Conservation (phyloP, 2,329 filamentous ascomycete species). For the Sporothrix globosa region DNA sequence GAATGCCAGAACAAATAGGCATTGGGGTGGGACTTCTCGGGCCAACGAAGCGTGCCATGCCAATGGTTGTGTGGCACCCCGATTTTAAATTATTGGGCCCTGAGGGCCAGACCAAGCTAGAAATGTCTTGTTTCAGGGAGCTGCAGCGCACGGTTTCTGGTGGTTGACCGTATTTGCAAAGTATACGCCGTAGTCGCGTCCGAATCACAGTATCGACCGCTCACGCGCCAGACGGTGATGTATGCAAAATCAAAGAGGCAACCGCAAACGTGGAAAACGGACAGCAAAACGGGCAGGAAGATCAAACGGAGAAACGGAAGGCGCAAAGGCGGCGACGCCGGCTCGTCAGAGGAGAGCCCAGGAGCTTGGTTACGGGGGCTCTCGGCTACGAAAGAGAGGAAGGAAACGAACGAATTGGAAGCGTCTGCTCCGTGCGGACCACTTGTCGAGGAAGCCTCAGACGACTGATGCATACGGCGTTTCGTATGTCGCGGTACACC, state of each 20-base stretch:
- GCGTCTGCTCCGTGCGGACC: not conserved
- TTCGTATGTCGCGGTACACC: slow-evolving; percentile 31
- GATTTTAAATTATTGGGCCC: slow-evolving; percentile 31
- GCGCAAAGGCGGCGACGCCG: slow-evolving; percentile 19
- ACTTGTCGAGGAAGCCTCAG: not conserved
- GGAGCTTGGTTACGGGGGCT: slow-evolving; percentile 12
- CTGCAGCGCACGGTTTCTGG: slow-evolving; percentile 24
- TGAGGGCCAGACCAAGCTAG: slow-evolving; percentile 16
- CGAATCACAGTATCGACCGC: no score
- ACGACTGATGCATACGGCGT: slow-evolving; percentile 33
- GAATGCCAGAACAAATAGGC: slow-evolving; percentile 14
- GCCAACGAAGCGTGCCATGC: slow-evolving; percentile 16
- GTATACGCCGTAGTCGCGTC: not conserved
- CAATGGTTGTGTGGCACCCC: slow-evolving; percentile 32
- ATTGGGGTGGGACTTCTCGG: slow-evolving; percentile 28
- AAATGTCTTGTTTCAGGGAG: slow-evolving; percentile 34
- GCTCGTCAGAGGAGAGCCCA: slow-evolving; percentile 9
- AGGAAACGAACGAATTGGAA: slow-evolving; percentile 13
- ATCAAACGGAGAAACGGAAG: slow-evolving; percentile 25
- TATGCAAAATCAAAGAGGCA: slow-evolving; percentile 5
- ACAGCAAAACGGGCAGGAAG: slow-evolving; percentile 9
- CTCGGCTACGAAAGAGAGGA: not conserved
- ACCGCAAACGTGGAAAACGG: slow-evolving; percentile 28
- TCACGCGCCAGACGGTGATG: not conserved
- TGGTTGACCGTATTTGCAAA: slow-evolving; percentile 10